Percentiles rank a stretch among this genome's conserved stretches.
phyloP scores from a whole-genome alignment of 352 stramenopile genomes.

The Blastocystis sp. region DNA sequence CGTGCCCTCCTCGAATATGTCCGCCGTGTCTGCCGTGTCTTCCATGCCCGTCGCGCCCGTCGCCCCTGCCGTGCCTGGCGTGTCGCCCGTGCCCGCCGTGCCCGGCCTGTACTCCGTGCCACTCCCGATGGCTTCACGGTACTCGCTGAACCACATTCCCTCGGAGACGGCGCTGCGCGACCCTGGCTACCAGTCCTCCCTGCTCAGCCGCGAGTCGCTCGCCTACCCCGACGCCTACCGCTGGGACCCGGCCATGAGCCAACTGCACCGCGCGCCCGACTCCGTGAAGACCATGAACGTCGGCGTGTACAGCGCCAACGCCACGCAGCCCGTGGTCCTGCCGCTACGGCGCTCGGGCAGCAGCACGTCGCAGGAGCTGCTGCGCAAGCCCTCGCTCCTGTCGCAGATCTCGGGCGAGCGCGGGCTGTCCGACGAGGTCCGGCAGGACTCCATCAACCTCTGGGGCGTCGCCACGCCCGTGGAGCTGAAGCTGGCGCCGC shows the following conservation, averaged over 20 bases:
- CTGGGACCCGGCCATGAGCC: conserved; percentile 39
- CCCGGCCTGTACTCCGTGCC: neutral
- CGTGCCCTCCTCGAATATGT: neutral
- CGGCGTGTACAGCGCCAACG: neutral
- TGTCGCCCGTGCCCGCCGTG: neutral
- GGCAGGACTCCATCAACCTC: neutral
- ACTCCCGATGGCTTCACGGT: neutral
- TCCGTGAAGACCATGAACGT: conserved; percentile 15
- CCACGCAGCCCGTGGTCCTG: conserved; percentile 17
- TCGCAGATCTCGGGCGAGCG: neutral
- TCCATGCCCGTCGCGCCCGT: neutral
- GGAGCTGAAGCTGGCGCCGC: neutral
- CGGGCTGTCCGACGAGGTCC: neutral
- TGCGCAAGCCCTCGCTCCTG: neutral
- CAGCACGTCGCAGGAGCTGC: neutral
- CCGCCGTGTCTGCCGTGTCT: neutral
- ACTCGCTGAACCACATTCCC: neutral
- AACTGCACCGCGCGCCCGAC: conserved; percentile 38
- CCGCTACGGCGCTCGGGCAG: neutral
- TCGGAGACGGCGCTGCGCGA: neutral
- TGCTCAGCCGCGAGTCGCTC: neutral
- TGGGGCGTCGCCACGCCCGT: neutral
- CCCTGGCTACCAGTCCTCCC: neutral
- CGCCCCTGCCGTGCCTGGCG: no score
- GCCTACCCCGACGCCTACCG: neutral